A percentile compares a stretch with the other conserved stretches of the same genome.
Evolutionary conservation across 306 rosid species (phyloP).

Genomic region (Arachis stenosperma): DNA sequence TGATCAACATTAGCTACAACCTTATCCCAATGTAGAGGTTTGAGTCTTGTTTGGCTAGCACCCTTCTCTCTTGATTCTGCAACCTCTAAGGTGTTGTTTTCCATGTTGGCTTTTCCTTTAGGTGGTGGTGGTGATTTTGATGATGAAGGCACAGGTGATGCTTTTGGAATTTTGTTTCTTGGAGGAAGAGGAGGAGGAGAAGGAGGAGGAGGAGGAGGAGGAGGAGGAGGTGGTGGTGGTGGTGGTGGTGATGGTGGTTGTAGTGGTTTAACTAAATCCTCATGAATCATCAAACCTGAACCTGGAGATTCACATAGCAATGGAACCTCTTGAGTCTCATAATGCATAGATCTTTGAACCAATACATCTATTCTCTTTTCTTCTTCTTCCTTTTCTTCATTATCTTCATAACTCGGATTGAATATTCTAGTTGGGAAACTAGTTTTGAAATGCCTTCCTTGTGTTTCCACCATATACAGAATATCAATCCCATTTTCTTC

Average conservation of each 20-base stretch:
- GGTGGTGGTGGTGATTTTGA: constrained; percentile 52
- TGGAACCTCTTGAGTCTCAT: constrained; percentile 8
- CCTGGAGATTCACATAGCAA: not conserved
- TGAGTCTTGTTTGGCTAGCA: constrained; percentile 54
- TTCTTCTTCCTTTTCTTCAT: constrained; percentile 36
- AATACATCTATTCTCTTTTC: constrained; percentile 44
- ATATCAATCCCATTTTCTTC: constrained; percentile 56
- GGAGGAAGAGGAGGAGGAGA: constrained; percentile 34
- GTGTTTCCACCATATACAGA: constrained; percentile 52
- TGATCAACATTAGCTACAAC: constrained; percentile 77
- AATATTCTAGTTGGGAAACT: constrained; percentile 45
- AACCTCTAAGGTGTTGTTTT: constrained; percentile 37
- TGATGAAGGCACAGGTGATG: constrained; percentile 19
- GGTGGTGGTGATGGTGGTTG: not conserved
- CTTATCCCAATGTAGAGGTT: constrained; percentile 95
- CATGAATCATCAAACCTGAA: not conserved
- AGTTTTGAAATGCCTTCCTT: constrained; percentile 46
- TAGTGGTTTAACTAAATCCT: constrained; percentile 22
- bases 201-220: not conserved
- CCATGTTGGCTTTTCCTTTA: constrained; percentile 41
- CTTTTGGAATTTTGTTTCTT: too few relatives aligned
- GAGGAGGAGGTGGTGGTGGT: constrained; percentile 25
- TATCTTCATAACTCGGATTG: constrained; percentile 58
- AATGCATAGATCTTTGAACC: constrained; percentile 7
- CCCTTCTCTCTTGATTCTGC: constrained; percentile 39